Evolutionary conservation across 352 stramenopile species (phyloP).

Genomic region (Globisporangium perplexum): DNA sequence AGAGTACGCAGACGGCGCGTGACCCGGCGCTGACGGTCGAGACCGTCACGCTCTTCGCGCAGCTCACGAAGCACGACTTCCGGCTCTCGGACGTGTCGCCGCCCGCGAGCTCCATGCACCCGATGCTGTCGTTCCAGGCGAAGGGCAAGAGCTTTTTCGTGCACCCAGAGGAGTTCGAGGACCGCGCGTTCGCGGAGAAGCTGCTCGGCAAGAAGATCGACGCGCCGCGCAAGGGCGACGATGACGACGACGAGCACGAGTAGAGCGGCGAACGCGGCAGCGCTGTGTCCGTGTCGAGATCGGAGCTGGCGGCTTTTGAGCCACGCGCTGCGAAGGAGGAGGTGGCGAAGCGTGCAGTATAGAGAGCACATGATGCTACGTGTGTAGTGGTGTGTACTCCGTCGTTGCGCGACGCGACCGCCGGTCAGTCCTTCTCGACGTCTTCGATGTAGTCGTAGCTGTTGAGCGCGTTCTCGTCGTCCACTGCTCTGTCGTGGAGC

Average conservation of each 20-base stretch:
- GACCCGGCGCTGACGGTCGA: conserved; percentile 54
- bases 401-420: background rate
- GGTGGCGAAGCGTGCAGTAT: background rate
- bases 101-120: conserved; percentile 64
- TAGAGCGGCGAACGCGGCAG: background rate
- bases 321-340: no score
- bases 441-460: conserved; percentile 83
- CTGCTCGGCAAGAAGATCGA: conserved; percentile 36
- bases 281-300: background rate
- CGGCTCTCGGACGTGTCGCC: conserved; percentile 49
- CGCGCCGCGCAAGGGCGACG: conserved; percentile 17
- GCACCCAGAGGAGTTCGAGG: conserved; percentile 65
- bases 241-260: conserved; percentile 10
- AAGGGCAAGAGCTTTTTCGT: conserved; percentile 69
- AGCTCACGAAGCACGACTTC: conserved; percentile 46
- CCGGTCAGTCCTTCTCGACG: conserved; percentile 37
- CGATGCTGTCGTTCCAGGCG: conserved; percentile 80
- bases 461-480: conserved; percentile 63
- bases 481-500: conserved; percentile 35
- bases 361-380: background rate
- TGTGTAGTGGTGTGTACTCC: no score
- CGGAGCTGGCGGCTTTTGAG: background rate
- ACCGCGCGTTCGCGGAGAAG: conserved; percentile 54
- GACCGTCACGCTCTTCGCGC: conserved; percentile 66
- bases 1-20: conserved; percentile 8